These are phyloP conservation scores for Amaranthus cruentus DNA, from an alignment of 148 eudicot species.

Conservation along the genomic window DNA sequence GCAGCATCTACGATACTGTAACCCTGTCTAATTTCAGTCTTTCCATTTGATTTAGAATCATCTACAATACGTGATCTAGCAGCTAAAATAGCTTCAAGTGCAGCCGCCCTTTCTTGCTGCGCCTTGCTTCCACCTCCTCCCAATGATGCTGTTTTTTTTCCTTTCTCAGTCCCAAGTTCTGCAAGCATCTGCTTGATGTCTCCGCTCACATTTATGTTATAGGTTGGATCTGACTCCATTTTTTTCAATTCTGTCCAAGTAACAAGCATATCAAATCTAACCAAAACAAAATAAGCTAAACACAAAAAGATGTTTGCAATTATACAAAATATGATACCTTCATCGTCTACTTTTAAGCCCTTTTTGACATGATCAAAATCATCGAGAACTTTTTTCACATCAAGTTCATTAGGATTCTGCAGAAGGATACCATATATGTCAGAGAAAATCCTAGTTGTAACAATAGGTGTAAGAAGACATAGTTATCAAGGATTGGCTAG, in stretches of 20 bases:
- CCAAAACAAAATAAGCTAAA: slow-evolving; percentile 5
- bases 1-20: slow-evolving; percentile 96
- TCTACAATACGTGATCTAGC: slow-evolving; percentile 85
- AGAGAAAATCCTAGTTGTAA: neutral
- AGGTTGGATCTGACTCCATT: slow-evolving; percentile 79
- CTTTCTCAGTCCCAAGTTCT: slow-evolving; percentile 94
- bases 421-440: slow-evolving; percentile 7
- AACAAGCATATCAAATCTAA: slow-evolving; percentile 16
- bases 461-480: neutral
- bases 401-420: slow-evolving; percentile 91
- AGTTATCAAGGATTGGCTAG: too few species aligned
- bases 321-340: slow-evolving; percentile 44
- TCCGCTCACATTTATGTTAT: slow-evolving; percentile 78
- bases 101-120: slow-evolving; percentile 84
- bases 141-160: slow-evolving; percentile 66
- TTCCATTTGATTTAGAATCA: slow-evolving; percentile 52
- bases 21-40: slow-evolving; percentile 42
- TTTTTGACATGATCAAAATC: slow-evolving; percentile 92
- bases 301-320: neutral
- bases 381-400: slow-evolving; percentile 57
- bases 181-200: slow-evolving; percentile 95
- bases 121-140: slow-evolving; percentile 99
- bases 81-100: slow-evolving; percentile 66
- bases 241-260: slow-evolving; percentile 52
- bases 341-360: slow-evolving; percentile 82